A percentile compares a stretch with the other conserved stretches of the same genome.
Conservation (phyloP, 2,329 filamentous ascomycete genomes). For the Zalaria sp. region DNA sequence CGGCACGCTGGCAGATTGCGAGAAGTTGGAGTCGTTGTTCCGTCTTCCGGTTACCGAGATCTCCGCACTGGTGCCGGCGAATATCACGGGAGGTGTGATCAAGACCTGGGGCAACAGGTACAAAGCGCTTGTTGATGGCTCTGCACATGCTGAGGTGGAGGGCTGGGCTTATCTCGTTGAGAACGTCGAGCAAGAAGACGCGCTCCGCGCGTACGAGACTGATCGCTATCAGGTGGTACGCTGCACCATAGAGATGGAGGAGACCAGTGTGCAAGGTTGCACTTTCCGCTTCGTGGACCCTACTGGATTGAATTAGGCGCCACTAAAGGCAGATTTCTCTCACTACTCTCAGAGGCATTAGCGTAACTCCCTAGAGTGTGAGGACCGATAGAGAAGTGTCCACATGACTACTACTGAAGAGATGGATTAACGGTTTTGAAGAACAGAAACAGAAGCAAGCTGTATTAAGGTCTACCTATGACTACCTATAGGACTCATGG, state of each 20-base stretch:
- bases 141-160: constrained; percentile 7
- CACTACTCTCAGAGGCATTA: no score
- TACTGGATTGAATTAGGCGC: no score
- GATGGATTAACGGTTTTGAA: no score
- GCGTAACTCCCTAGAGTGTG: no score
- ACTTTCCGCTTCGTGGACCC: no score
- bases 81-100: constrained; percentile 16
- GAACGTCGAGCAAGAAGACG: constrained; percentile 19
- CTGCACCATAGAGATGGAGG: constrained; percentile 14
- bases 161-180: constrained; percentile 20
- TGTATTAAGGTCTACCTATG: neutral
- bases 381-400: no score
- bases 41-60: constrained; percentile 6
- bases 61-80: constrained; percentile 10
- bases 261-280: neutral
- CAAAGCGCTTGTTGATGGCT: constrained; percentile 22
- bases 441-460: neutral
- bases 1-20: constrained; percentile 18
- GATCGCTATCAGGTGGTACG: constrained; percentile 25
- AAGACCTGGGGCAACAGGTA: constrained; percentile 23
- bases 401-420: no score
- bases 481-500: neutral
- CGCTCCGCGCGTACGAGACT: constrained; percentile 22
- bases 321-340: no score
- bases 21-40: constrained; percentile 17